phyloP scores from a whole-genome alignment of 768 basidiomycete species.

The Phylloporus sp. region DNA sequence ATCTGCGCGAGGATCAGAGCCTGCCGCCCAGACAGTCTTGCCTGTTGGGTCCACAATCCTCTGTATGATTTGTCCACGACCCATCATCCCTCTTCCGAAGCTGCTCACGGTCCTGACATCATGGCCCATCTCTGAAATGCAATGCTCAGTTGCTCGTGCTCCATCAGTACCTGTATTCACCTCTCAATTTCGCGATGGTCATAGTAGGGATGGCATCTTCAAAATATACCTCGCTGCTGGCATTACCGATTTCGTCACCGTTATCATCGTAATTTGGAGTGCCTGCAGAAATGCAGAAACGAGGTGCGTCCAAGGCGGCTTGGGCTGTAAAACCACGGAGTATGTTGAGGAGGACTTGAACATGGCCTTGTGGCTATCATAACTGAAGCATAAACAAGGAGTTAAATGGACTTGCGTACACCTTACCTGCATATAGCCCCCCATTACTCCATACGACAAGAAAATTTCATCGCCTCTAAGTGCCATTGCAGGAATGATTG shows the following conservation, averaged over 20 bases:
- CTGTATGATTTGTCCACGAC: slow-evolving; percentile 89
- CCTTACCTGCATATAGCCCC: slow-evolving; percentile 77
- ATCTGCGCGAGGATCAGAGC: slow-evolving; percentile 84
- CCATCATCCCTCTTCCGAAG: slow-evolving; percentile 60
- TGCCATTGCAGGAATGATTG: slow-evolving; percentile 89
- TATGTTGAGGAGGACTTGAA: slow-evolving; percentile 90
- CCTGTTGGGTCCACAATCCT: slow-evolving; percentile 62
- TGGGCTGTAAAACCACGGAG: slow-evolving; percentile 85
- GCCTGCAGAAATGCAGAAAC: slow-evolving; percentile 92
- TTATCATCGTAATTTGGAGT: slow-evolving; percentile 54
- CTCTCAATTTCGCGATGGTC: slow-evolving; percentile 61
- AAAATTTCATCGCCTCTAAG: slow-evolving; percentile 77
- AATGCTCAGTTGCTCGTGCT: background rate
- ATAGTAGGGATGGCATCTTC: slow-evolving; percentile 73
- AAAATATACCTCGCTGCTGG: slow-evolving; percentile 80
- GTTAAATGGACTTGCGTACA: background rate
- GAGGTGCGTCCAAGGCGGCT: slow-evolving; percentile 87
- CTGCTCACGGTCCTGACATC: slow-evolving; percentile 61
- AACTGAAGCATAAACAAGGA: background rate
- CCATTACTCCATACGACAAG: slow-evolving; percentile 89
- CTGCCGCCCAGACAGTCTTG: slow-evolving; percentile 87
- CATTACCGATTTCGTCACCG: slow-evolving; percentile 49
- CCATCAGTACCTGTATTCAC: slow-evolving; percentile 35
- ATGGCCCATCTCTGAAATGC: slow-evolving; percentile 77
- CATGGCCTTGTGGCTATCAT: slow-evolving; percentile 94